phyloP scores from a whole-genome alignment of 192 early-diverging fungal genomes.

The Linnemannia elongata region DNA sequence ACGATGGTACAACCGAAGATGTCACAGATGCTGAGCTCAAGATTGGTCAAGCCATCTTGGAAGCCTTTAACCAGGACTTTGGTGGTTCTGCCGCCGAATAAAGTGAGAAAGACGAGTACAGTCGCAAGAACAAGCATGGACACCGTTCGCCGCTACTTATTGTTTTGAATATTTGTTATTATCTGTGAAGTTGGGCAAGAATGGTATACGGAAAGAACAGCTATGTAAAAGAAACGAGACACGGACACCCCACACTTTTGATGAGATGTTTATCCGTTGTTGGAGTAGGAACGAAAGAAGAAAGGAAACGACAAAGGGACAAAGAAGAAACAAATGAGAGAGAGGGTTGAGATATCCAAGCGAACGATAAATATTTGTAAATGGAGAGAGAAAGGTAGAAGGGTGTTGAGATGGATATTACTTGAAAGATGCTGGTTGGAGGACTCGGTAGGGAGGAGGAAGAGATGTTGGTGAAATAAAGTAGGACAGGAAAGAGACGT shows the following conservation, averaged over 20 bases:
- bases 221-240: conserved; percentile 13
- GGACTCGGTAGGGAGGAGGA: not conserved
- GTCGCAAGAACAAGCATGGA: not conserved
- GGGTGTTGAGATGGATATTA: not conserved
- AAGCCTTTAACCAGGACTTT: conserved; percentile 52
- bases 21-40: not conserved
- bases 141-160: too few relatives aligned
- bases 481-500: not conserved
- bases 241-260: too few relatives aligned
- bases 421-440: not conserved
- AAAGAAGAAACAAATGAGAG: not conserved
- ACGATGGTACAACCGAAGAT: not conserved
- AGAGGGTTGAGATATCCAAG: not conserved
- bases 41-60: conserved; percentile 46
- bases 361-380: conserved; percentile 4
- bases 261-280: not conserved
- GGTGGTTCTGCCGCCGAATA: conserved; percentile 5
- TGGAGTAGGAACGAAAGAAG: not conserved
- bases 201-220: not conserved
- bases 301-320: not conserved
- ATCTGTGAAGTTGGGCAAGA: not conserved
- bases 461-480: not conserved
- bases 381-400: not conserved
- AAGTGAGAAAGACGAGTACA: not conserved
- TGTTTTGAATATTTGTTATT: not conserved